phyloP scores from a whole-genome alignment of 768 basidiomycete species.

The Mycena latifolia region DNA sequence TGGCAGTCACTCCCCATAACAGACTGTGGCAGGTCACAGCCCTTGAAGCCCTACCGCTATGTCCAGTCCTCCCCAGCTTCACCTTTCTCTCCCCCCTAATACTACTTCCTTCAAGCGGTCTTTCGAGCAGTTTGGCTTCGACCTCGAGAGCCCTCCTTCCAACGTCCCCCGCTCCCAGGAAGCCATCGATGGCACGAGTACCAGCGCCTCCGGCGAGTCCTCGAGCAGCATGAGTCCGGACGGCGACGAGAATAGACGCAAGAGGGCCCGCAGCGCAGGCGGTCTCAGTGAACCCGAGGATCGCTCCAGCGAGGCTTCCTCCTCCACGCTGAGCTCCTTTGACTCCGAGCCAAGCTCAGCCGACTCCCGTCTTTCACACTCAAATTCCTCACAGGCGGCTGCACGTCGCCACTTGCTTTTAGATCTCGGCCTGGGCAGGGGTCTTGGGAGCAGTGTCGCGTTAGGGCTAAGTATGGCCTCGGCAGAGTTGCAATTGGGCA shows the following conservation, averaged over 20 bases:
- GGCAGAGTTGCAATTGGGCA: conserved; percentile 19
- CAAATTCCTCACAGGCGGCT: conserved; percentile 18
- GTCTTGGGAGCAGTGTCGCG: conserved; percentile 34
- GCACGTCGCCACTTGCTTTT: conserved; percentile 30
- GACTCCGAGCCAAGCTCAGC: conserved; percentile 22
- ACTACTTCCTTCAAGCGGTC: conserved; percentile 72
- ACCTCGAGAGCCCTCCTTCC: conserved; percentile 60
- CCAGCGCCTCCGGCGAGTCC: conserved; percentile 21
- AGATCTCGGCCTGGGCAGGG: conserved; percentile 29
- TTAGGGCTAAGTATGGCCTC: conserved; percentile 30
- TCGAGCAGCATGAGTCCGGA: conserved; percentile 24
- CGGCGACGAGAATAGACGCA: conserved; percentile 64
- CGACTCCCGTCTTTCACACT: conserved; percentile 14
- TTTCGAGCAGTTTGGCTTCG: conserved; percentile 69
- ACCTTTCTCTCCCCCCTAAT: conserved; percentile 62
- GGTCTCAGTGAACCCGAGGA: conserved; percentile 57
- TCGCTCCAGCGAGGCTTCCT: conserved; percentile 49
- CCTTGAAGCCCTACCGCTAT: conserved; percentile 39
- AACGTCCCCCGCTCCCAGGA: conserved; percentile 7
- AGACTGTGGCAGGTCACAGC: background rate
- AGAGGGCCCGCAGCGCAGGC: conserved; percentile 68
- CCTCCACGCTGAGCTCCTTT: conserved; percentile 49
- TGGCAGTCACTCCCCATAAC: no score
- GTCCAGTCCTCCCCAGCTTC: conserved; percentile 65
- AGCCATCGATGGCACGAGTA: conserved; percentile 20